Evolutionary conservation across 305 asterid species (phyloP).

Genomic region (Stenogyne calaminthoides): DNA sequence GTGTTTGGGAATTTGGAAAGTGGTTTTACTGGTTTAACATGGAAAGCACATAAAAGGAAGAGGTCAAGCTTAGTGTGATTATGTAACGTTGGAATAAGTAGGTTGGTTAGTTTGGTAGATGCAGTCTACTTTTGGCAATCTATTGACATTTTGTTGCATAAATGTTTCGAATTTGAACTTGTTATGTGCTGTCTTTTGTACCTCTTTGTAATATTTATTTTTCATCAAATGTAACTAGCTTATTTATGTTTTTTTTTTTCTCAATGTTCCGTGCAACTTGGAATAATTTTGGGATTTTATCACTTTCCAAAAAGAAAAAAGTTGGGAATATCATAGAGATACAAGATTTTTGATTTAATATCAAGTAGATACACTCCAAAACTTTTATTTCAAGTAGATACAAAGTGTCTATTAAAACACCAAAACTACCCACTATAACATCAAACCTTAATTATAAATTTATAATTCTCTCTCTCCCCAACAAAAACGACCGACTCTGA

Average conservation of each 20-base stretch:
- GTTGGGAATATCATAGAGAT: too few species aligned
- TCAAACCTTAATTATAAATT: too few species aligned
- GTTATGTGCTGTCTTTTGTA: conserved; percentile 14
- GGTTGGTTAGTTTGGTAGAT: conserved; percentile 23
- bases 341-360: too few species aligned
- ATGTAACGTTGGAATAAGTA: conserved; percentile 20
- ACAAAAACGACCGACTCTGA: too few species aligned
- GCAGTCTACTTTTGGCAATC: not conserved
- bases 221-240: conserved; percentile 17
- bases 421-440: too few species aligned
- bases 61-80: conserved; percentile 73
- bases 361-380: too few species aligned
- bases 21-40: conserved; percentile 58
- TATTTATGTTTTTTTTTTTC: not conserved
- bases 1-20: conserved; percentile 42
- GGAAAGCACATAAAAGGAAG: conserved; percentile 79
- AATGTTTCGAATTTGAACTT: conserved; percentile 23
- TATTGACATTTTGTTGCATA: conserved; percentile 20
- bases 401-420: too few species aligned
- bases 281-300: too few species aligned
- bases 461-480: too few species aligned
- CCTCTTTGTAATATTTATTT: conserved; percentile 17
- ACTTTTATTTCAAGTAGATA: too few species aligned
- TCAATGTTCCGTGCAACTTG: not conserved
- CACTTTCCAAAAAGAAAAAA: too few species aligned